These are phyloP conservation scores for Phaeosphaeria sp. DNA, from an alignment of 2,329 filamentous ascomycete genomes.

Conservation along the genomic window DNA sequence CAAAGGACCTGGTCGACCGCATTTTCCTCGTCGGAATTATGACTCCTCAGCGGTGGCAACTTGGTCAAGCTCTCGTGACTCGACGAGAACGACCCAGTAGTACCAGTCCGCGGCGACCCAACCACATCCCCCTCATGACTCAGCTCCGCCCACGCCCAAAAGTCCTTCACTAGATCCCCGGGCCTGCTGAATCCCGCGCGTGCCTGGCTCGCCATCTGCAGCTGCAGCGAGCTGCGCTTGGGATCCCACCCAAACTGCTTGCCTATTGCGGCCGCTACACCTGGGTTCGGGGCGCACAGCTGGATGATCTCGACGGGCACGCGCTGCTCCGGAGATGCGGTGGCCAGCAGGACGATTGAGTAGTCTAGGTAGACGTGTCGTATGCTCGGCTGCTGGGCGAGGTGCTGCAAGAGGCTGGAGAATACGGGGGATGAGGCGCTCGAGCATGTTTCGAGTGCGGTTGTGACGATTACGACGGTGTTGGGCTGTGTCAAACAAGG, in stretches of 20 bases:
- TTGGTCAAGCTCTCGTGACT: conserved; percentile 11
- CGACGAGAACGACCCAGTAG: not conserved
- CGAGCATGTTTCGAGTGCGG: conserved; percentile 26
- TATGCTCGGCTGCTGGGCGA: conserved; percentile 22
- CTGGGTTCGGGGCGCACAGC: conserved; percentile 25
- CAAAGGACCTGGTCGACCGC: conserved; percentile 26
- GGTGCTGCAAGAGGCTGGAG: conserved; percentile 19
- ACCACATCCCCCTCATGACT: conserved; percentile 13
- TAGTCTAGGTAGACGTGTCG: conserved; percentile 35
- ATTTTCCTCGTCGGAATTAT: conserved; percentile 36
- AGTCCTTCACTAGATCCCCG: conserved; percentile 36
- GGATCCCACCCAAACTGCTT: conserved; percentile 42
- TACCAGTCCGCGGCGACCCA: not conserved
- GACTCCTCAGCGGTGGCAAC: conserved; percentile 1
- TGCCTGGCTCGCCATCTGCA: conserved; percentile 19
- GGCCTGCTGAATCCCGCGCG: conserved; percentile 29
- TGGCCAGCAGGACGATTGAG: conserved; percentile 28
- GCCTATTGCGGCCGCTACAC: conserved; percentile 33
- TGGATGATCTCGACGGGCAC: conserved; percentile 34
- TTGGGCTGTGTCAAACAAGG: conserved; percentile 25
- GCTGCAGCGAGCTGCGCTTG: conserved; percentile 28
- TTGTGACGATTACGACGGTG: conserved; percentile 30
- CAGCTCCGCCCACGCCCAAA: conserved; percentile 40
- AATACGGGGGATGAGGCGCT: conserved; percentile 25
- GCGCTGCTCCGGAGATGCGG: conserved; percentile 20